Evolutionary conservation across 495 filamentous ascomycete genomes (phyloP).

Genomic region (Daldinia caldariorum): DNA sequence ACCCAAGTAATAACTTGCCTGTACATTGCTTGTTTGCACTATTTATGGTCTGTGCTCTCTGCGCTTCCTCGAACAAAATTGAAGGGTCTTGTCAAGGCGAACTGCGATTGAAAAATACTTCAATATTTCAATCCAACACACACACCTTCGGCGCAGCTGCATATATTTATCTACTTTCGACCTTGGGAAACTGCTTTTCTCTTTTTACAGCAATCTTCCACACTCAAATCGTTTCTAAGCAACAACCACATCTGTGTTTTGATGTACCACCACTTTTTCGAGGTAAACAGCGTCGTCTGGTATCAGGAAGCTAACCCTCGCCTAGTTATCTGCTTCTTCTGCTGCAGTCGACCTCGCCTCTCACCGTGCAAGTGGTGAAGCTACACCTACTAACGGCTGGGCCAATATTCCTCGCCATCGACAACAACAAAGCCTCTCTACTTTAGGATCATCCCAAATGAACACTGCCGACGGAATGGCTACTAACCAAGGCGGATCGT

Average conservation of each 20-base stretch:
- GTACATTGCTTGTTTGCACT: constrained; percentile 2
- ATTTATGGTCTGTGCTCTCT: constrained; percentile 3
- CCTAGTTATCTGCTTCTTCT: constrained; percentile 78
- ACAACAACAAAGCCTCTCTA: constrained; percentile 83
- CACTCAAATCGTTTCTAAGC: constrained; percentile 5
- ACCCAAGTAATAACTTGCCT: background rate
- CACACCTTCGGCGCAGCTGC: background rate
- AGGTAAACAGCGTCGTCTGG: background rate
- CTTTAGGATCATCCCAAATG: constrained; percentile 60
- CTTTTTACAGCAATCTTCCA: background rate
- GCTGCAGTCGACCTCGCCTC: constrained; percentile 84
- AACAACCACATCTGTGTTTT: constrained; percentile 19
- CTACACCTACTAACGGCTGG: constrained; percentile 65
- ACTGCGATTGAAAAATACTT: constrained; percentile 9
- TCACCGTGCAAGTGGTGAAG: constrained; percentile 71
- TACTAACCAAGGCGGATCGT: constrained; percentile 42
- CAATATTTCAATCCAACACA: background rate
- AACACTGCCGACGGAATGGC: constrained; percentile 44
- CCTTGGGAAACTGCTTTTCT: background rate
- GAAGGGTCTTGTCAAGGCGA: constrained; percentile 1
- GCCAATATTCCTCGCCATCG: constrained; percentile 76
- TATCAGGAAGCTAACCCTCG: constrained; percentile 31
- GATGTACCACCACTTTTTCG: background rate
- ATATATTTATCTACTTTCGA: background rate
- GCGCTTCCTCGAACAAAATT: background rate